Evolutionary conservation across 2,329 filamentous ascomycete species (phyloP).

Genomic region (Elsinoe fawcettii): DNA sequence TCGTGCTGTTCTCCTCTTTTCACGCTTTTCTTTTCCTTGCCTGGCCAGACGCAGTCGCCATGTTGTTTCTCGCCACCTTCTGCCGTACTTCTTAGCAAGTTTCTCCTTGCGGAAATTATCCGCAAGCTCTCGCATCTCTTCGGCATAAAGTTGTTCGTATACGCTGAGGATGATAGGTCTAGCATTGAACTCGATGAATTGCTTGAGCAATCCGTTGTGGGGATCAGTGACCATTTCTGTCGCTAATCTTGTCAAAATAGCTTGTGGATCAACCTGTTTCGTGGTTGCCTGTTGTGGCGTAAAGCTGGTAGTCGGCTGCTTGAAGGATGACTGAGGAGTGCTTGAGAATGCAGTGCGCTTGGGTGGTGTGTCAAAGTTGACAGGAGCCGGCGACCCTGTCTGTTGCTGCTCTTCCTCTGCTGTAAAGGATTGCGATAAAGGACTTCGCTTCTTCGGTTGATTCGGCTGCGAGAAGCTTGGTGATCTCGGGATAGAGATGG

Average conservation of each 20-base stretch:
- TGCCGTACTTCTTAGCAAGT: constrained; percentile 31
- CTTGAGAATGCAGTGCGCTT: constrained; percentile 15
- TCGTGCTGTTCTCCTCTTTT: constrained; percentile 19
- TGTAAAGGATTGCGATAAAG: constrained; percentile 27
- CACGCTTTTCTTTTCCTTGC: constrained; percentile 31
- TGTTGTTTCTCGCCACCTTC: constrained; percentile 32
- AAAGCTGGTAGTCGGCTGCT: not conserved
- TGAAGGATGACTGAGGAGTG: constrained; percentile 13
- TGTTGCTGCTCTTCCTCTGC: constrained; percentile 16
- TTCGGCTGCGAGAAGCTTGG: constrained; percentile 17
- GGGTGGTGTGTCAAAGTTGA: constrained; percentile 9
- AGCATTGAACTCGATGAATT: constrained; percentile 37
- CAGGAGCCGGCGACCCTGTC: not conserved
- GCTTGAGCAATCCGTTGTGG: constrained; percentile 36
- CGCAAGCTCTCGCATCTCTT: constrained; percentile 24
- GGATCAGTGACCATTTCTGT: constrained; percentile 32
- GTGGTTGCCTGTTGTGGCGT: not conserved
- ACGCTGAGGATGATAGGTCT: constrained; percentile 29
- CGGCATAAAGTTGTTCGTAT: constrained; percentile 28
- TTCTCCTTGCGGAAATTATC: constrained; percentile 27
- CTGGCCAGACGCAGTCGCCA: constrained; percentile 30
- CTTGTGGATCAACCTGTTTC: constrained; percentile 23
- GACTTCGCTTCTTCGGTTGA: constrained; percentile 29
- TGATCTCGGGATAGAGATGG: constrained; percentile 11
- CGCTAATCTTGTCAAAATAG: constrained; percentile 29